Evolutionary conservation across 2,329 filamentous ascomycete species (phyloP).

Genomic region (Aaosphaeria arxii): DNA sequence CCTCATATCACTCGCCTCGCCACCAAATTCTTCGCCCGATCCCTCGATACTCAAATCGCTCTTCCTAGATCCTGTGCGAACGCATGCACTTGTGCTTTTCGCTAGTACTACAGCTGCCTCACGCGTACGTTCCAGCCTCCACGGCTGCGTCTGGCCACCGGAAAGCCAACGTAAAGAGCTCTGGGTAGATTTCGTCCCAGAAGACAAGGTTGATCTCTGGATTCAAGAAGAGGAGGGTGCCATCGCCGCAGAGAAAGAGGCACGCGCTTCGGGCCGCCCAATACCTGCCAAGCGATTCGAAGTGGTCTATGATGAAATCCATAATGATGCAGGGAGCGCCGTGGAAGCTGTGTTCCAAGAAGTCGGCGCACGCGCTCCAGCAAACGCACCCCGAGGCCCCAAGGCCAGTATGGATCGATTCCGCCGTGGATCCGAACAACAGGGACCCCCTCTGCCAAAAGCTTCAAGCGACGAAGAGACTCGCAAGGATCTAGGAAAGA

Average conservation of each 20-base stretch:
- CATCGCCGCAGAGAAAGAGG: slow-evolving; percentile 24
- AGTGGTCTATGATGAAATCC: slow-evolving; percentile 21
- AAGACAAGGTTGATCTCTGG: slow-evolving; percentile 70
- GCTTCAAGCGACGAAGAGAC: not conserved
- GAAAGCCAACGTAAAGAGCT: slow-evolving; percentile 80
- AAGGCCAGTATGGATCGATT: not conserved
- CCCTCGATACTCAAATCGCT: slow-evolving; percentile 62
- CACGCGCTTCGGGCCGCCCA: slow-evolving; percentile 15
- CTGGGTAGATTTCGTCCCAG: slow-evolving; percentile 86
- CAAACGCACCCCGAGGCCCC: slow-evolving; percentile 13
- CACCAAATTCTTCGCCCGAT: slow-evolving; percentile 49
- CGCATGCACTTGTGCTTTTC: slow-evolving; percentile 82
- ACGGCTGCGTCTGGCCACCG: slow-evolving; percentile 74
- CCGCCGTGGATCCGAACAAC: not conserved
- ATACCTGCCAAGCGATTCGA: slow-evolving; percentile 26
- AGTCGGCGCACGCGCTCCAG: slow-evolving; percentile 21
- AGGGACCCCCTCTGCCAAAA: not conserved
- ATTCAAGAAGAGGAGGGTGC: slow-evolving; percentile 51
- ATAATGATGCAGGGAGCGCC: not conserved
- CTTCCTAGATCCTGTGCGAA: slow-evolving; percentile 80
- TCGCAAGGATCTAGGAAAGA: slow-evolving; percentile 3
- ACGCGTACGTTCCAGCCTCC: slow-evolving; percentile 71
- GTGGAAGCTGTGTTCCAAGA: slow-evolving; percentile 31
- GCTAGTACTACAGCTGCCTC: slow-evolving; percentile 66
- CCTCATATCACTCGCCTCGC: slow-evolving; percentile 65